Evolutionary conservation across 202 grass and related monocot species (phyloP).

Genomic region (Schoenoplectus tabernaemontani): DNA sequence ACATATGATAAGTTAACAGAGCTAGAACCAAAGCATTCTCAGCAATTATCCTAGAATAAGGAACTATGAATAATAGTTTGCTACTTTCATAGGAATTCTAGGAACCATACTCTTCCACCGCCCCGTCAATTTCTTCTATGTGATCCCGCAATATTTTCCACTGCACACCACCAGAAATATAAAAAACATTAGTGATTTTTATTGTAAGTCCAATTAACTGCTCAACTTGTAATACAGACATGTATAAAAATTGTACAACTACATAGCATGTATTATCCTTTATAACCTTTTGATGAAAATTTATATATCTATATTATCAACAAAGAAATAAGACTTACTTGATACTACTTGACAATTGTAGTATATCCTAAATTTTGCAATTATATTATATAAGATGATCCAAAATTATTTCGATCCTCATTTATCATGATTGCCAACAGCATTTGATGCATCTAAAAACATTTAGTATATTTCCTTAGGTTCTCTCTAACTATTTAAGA

Average conservation of each 20-base stretch:
- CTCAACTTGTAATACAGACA: too few species aligned
- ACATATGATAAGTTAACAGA: neutral
- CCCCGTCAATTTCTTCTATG: conserved; percentile 64
- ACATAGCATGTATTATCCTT: too few species aligned
- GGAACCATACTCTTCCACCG: conserved; percentile 48
- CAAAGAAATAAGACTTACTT: too few species aligned
- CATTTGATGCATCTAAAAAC: neutral
- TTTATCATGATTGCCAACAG: neutral
- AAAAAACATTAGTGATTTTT: neutral
- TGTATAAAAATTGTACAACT: too few species aligned
- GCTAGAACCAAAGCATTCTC: neutral
- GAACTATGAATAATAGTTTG: neutral
- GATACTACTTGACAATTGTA: too few species aligned
- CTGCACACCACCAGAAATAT: conserved; percentile 28
- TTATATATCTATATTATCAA: too few species aligned
- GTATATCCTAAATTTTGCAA: neutral
- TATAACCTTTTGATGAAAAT: too few species aligned
- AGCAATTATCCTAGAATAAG: neutral
- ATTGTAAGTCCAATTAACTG: too few species aligned
- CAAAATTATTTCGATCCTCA: neutral
- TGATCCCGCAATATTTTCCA: conserved; percentile 71
- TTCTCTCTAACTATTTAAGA: neutral
- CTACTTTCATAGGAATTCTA: neutral
- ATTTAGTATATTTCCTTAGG: neutral
- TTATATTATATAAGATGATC: neutral